Conservation (phyloP, 2,329 filamentous ascomycete species). For the Calonectria naviculata region DNA sequence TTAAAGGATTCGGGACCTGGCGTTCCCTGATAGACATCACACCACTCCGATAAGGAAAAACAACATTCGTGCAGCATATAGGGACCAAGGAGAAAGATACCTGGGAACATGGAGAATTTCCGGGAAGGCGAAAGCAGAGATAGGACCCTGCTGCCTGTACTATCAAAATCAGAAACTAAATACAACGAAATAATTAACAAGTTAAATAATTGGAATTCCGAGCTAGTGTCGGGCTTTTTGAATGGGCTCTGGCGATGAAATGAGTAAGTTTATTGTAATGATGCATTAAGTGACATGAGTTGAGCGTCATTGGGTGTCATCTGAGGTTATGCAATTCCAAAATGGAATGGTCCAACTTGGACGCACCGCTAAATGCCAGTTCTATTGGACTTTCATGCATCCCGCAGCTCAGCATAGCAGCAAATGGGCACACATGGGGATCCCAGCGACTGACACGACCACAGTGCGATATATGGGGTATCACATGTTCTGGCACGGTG, state of each 20-base stretch:
- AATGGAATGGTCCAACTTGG: neutral
- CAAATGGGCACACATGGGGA: neutral
- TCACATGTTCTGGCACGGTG: slow-evolving; percentile 30
- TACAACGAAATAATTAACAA: neutral
- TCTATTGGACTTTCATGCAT: neutral
- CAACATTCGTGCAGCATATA: slow-evolving; percentile 43
- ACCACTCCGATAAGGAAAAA: slow-evolving; percentile 56
- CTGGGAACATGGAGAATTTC: slow-evolving; percentile 27
- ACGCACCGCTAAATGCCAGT: neutral
- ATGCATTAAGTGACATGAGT: slow-evolving; percentile 19
- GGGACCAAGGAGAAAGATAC: slow-evolving; percentile 26
- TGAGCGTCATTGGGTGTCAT: slow-evolving; percentile 24
- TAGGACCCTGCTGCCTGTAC: slow-evolving; percentile 46
- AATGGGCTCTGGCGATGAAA: neutral
- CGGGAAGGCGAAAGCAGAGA: slow-evolving; percentile 36
- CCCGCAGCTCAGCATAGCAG: neutral
- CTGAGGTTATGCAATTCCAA: neutral
- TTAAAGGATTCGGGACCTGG: slow-evolving; percentile 38
- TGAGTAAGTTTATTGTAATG: neutral
- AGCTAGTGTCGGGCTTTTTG: neutral
- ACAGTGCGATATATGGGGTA: slow-evolving; percentile 1
- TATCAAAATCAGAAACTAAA: slow-evolving; percentile 37
- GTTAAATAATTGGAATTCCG: slow-evolving; percentile 17
- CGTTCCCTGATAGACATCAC: slow-evolving; percentile 57
- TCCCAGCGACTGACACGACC: neutral